Percentiles rank a stretch among this genome's conserved stretches.
These are phyloP conservation scores for Aspergillus panamensis DNA, from an alignment of 495 filamentous ascomycete species.

Conservation along the genomic window DNA sequence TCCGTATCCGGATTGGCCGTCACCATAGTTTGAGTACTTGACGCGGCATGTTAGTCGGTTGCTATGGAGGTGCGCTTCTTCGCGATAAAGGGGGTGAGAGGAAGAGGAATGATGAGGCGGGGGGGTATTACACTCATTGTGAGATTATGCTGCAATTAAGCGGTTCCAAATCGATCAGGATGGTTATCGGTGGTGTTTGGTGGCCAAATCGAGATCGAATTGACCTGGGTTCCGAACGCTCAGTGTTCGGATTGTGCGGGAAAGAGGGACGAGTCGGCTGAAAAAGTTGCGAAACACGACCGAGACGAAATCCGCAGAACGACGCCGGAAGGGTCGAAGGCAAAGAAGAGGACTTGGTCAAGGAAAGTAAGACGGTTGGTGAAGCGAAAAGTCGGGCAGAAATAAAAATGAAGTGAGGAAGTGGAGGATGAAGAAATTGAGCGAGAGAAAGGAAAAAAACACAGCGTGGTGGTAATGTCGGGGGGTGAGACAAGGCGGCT, in stretches of 20 bases:
- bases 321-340: neutral
- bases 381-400: neutral
- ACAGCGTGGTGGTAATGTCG: constrained; percentile 1
- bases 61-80: neutral
- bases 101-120: neutral
- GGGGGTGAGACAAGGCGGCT: constrained; percentile 10
- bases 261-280: constrained; percentile 10
- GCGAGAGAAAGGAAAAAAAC: constrained; percentile 3
- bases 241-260: constrained; percentile 7
- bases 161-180: neutral
- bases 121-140: constrained; percentile 11
- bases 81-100: neutral
- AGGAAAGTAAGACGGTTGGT: constrained; percentile 1
- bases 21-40: neutral
- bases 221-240: neutral
- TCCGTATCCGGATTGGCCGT: constrained; percentile 10
- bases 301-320: neutral
- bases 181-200: neutral
- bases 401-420: constrained; percentile 4
- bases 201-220: neutral
- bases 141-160: neutral
- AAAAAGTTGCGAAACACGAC: constrained; percentile 13
- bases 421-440: constrained; percentile 5
- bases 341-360: constrained; percentile 1
- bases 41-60: neutral